phyloP scores from a whole-genome alignment of 306 rosid species.

The Mimosa bimucronata region DNA sequence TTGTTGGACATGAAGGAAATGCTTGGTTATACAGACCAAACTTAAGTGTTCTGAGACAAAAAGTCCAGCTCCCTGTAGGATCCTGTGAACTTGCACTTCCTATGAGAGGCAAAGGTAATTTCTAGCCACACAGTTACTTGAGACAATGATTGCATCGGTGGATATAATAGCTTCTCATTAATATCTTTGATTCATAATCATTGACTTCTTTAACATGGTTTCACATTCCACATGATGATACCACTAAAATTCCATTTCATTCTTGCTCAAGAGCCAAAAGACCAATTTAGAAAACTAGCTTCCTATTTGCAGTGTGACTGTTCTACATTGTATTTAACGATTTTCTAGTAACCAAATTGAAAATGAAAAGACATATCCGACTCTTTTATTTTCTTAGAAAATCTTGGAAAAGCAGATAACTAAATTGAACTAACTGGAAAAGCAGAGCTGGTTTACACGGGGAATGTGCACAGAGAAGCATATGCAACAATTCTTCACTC shows the following conservation, averaged over 20 bases:
- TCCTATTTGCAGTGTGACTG: conserved; percentile 20
- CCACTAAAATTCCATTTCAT: background rate
- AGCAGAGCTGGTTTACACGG: conserved; percentile 68
- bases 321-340: background rate
- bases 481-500: conserved; percentile 96
- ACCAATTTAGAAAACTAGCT: background rate
- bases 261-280: background rate
- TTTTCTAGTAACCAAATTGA: background rate
- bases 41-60: conserved; percentile 65
- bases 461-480: conserved; percentile 75
- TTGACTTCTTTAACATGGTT: background rate
- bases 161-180: background rate
- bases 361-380: background rate
- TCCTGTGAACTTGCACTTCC: conserved; percentile 97
- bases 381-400: background rate
- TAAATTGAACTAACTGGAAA: conserved; percentile 32
- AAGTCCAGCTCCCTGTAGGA: conserved; percentile 78
- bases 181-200: background rate
- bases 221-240: background rate
- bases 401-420: conserved; percentile 6
- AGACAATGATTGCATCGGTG: no score
- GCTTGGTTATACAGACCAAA: conserved; percentile 81
- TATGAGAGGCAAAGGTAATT: conserved; percentile 74
- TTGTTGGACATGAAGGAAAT: conserved; percentile 62
- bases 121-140: conserved; percentile 1